phyloP scores from a whole-genome alignment of 495 filamentous ascomycete genomes.

The Penicillium cinerascens region DNA sequence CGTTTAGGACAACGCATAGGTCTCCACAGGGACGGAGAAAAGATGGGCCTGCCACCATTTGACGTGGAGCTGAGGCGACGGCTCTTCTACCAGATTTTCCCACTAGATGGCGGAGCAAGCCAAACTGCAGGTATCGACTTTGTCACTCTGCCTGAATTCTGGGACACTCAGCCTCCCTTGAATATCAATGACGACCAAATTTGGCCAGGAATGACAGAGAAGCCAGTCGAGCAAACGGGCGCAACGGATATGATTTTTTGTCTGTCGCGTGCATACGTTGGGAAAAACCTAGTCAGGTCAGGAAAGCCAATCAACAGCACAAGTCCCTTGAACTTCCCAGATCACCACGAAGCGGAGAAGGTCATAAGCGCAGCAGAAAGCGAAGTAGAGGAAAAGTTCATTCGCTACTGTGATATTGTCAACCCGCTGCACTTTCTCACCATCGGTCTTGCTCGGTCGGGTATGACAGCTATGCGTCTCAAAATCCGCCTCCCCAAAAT shows the following conservation, averaged over 20 bases:
- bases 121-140: conserved; percentile 25
- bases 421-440: conserved; percentile 62
- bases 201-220: conserved; percentile 31
- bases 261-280: conserved; percentile 55
- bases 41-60: conserved; percentile 40
- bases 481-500: conserved; percentile 8
- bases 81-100: conserved; percentile 44
- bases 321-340: conserved; percentile 5
- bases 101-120: conserved; percentile 35
- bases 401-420: conserved; percentile 53
- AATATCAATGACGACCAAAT: conserved; percentile 58
- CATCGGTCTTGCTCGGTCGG: conserved; percentile 46
- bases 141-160: conserved; percentile 14
- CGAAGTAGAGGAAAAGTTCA: conserved; percentile 39
- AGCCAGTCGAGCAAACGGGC: conserved; percentile 43
- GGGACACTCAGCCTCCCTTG: conserved; percentile 37
- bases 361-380: conserved; percentile 26
- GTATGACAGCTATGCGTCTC: conserved; percentile 17
- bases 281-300: conserved; percentile 9
- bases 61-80: conserved; percentile 48
- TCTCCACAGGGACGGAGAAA: conserved; percentile 45
- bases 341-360: conserved; percentile 41
- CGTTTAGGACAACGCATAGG: conserved; percentile 49
- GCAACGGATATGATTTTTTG: conserved; percentile 79
- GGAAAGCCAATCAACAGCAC: conserved; percentile 2